Percentiles rank a stretch among this genome's conserved stretches.
Evolutionary conservation across 805 yeast genomes (phyloP).

Genomic region (Hanseniaspora meyeri): DNA sequence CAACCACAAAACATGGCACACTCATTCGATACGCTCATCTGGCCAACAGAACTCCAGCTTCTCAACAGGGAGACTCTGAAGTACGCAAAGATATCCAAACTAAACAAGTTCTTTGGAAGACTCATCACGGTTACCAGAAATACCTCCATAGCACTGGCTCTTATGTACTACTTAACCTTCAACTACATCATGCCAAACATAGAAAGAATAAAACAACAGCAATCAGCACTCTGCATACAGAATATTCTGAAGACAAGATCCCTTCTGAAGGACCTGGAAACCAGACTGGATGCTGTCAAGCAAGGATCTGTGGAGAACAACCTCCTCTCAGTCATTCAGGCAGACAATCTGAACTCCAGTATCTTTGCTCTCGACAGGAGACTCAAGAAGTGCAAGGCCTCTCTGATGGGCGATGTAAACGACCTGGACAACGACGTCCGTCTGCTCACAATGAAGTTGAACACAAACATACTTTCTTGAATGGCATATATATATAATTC

Average conservation of each 20-base stretch:
- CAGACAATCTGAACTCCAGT: neutral
- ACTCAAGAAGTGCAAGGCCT: neutral
- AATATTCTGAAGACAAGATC: neutral
- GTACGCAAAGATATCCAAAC: neutral
- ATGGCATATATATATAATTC: no score
- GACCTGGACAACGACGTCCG: neutral
- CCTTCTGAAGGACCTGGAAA: neutral
- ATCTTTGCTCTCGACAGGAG: neutral
- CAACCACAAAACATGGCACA: neutral
- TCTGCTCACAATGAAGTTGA: neutral
- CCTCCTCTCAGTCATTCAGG: neutral
- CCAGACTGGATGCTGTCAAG: neutral
- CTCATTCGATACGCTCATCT: neutral
- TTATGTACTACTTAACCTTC: constrained; percentile 5
- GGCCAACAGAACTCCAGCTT: neutral
- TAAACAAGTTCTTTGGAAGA: neutral
- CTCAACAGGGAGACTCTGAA: neutral
- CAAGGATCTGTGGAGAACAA: neutral
- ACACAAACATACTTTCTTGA: neutral
- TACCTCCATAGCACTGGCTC: neutral
- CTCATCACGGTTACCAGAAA: neutral
- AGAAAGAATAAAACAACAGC: neutral
- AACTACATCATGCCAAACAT: constrained; percentile 4
- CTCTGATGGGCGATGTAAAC: neutral
- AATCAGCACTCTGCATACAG: neutral